Percentiles rank a stretch among this genome's conserved stretches.
Evolutionary conservation across 1,139 yeast species (phyloP).

Genomic region (Arxiozyma heterogenica): DNA sequence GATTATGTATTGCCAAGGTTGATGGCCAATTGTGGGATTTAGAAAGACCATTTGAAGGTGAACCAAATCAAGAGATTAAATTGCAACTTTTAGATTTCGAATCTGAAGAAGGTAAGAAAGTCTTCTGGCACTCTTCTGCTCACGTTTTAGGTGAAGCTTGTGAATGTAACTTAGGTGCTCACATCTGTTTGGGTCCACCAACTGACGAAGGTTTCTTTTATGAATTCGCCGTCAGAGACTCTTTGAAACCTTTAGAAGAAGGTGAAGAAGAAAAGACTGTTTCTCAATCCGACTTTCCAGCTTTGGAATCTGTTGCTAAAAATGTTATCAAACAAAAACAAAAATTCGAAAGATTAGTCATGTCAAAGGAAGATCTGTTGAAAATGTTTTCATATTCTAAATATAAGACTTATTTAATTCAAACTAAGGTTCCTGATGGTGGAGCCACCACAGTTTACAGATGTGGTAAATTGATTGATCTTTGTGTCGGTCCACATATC

Average conservation of each 20-base stretch:
- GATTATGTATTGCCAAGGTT: conserved; percentile 85
- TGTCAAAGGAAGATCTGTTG: conserved; percentile 84
- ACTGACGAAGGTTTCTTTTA: conserved; percentile 97
- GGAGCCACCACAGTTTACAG: conserved; percentile 94
- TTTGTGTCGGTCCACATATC: conserved; percentile 97
- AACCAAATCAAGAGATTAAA: conserved; percentile 31
- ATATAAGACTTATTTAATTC: conserved; percentile 83
- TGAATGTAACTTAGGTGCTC: conserved; percentile 94
- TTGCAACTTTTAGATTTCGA: conserved; percentile 77
- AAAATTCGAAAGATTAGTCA: conserved; percentile 85
- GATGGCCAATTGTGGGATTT: conserved; percentile 92
- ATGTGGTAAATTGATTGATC: conserved; percentile 95
- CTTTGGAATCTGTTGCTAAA: conserved; percentile 80
- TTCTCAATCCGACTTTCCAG: conserved; percentile 72
- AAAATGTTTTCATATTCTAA: conserved; percentile 93
- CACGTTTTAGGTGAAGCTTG: conserved; percentile 98
- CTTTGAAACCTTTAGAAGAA: conserved; percentile 20
- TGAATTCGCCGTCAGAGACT: conserved; percentile 78
- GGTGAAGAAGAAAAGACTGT: conserved; percentile 67
- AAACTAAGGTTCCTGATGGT: conserved; percentile 89
- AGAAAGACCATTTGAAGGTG: conserved; percentile 80
- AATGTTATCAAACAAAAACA: conserved; percentile 93
- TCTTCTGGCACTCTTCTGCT: conserved; percentile 98
- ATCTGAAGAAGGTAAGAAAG: conserved; percentile 82
- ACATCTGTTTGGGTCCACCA: conserved; percentile 91